These are phyloP conservation scores for Claviceps arundinis DNA, from an alignment of 2,329 filamentous ascomycete genomes.

Conservation along the genomic window DNA sequence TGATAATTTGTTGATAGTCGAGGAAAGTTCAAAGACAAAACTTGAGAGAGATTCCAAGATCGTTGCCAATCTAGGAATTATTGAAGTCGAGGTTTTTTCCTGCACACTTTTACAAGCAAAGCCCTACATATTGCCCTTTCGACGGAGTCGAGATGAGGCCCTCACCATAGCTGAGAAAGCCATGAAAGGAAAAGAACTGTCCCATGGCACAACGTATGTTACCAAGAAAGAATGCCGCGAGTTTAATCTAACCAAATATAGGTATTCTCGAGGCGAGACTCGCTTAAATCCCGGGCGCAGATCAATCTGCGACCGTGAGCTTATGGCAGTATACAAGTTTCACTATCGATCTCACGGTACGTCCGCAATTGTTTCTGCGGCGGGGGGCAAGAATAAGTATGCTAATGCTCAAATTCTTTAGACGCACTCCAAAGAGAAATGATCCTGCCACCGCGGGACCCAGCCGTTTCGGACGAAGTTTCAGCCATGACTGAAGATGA, in stretches of 20 bases:
- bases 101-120: neutral
- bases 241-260: neutral
- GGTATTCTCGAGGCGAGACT: neutral
- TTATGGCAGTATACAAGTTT: constrained; percentile 7
- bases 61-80: constrained; percentile 9
- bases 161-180: constrained; percentile 11
- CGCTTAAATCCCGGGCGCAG: too few species aligned
- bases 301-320: neutral
- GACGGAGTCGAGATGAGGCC: neutral
- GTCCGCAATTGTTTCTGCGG: neutral
- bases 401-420: neutral
- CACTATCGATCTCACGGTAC: constrained; percentile 12
- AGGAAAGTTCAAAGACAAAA: constrained; percentile 1
- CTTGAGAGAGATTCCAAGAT: neutral
- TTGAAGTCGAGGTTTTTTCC: neutral
- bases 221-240: neutral
- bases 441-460: constrained; percentile 8
- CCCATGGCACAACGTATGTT: constrained; percentile 12
- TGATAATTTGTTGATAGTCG: constrained; percentile 1
- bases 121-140: rapidly evolving
- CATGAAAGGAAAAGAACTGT: constrained; percentile 15
- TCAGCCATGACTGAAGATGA: constrained; percentile 8
- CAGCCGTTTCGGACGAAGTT: constrained; percentile 1
- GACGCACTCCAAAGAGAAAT: constrained; percentile 11
- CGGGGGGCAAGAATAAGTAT: neutral